Evolutionary conservation across 164 flowering plant genomes (phyloP), one percentile per base, ranked within the genome.

Genomic region (Annona squamosa): DNA sequence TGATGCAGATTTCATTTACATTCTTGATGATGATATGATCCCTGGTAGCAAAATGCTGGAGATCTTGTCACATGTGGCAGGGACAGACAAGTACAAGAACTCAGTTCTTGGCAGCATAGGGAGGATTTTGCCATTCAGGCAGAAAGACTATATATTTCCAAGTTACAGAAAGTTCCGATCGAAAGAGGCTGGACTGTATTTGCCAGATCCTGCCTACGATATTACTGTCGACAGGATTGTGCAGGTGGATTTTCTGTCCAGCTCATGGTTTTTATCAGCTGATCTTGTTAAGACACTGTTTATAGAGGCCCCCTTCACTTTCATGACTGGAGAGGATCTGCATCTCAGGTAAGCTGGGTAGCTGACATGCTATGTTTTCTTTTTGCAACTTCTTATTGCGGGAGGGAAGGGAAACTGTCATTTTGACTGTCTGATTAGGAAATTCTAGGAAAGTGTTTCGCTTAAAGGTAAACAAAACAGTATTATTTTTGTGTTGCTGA

Each of bases 181-280:
- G 1, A 95, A 89, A 83, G 98, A 95, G 81, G 99, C 99, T 4
- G 99, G 99, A 5, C 87, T 95, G 42, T 95, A 95, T 76, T 81
- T 95, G 88, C 99, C 99, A 46, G 99, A 95, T 71, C 99, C 99
- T 57, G 99, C 99, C 59, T 95, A 95, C 80, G 93, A 90, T 72
- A 91, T 95, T 80, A 85, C 85, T 0, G 82, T 95, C 61, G 88
- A 93, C 70, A 85, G 78, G 75, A 87, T 95, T 48, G 98, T 93
- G 68, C 98, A 95, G 86, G 99, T 93, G 56, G 98, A 95, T 81
- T 95, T 95, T 70, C 88, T 95, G 63, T 95, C 97, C 0, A 95
- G 99, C 79, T 93, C 98, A 3, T 95, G 99, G 99, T 93, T 95
- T 74, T 79, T 95, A n/a, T 91, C 98, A 10, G 89, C 96, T 0